phyloP scores from a whole-genome alignment of 2,329 filamentous ascomycete genomes.

The Verticillium klebahnii region DNA sequence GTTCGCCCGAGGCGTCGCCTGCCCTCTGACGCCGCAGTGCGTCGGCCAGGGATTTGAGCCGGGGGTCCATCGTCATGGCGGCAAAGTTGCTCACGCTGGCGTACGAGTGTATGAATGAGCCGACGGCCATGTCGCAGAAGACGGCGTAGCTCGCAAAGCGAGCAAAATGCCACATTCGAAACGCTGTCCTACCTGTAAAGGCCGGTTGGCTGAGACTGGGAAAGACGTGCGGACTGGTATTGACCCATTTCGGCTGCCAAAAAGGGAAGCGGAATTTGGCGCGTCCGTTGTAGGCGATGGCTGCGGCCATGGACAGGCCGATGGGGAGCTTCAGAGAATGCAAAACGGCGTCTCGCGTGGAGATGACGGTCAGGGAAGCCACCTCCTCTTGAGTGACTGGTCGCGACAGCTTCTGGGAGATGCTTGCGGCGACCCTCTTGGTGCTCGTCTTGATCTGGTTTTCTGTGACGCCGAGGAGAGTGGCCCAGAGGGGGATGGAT shows the following conservation, averaged over 20 bases:
- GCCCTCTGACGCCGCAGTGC: not conserved
- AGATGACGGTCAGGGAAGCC: conserved; percentile 20
- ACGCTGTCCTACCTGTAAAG: conserved; percentile 20
- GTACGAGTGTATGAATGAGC: conserved; percentile 24
- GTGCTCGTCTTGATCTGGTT: not conserved
- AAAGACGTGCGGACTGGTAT: conserved; percentile 25
- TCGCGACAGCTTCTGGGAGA: conserved; percentile 8
- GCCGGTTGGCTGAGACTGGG: conserved; percentile 17
- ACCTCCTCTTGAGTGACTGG: conserved; percentile 30
- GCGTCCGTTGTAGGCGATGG: conserved; percentile 20
- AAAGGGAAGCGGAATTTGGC: conserved; percentile 35
- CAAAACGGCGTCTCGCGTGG: conserved; percentile 20
- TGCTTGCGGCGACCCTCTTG: not conserved
- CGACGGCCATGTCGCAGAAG: conserved; percentile 16
- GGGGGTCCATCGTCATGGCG: not conserved
- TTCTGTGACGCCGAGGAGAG: conserved; percentile 1
- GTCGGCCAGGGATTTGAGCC: not conserved
- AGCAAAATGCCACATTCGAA: conserved; percentile 27
- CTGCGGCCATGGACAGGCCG: conserved; percentile 12
- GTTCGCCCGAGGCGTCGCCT: not conserved
- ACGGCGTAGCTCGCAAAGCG: conserved; percentile 29
- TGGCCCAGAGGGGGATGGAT: conserved; percentile 3
- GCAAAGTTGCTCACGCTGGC: conserved; percentile 11
- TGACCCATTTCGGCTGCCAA: conserved; percentile 25
- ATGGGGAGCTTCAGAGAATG: conserved; percentile 14